phyloP scores from a whole-genome alignment of 768 basidiomycete species.

The Pholiota conissans region DNA sequence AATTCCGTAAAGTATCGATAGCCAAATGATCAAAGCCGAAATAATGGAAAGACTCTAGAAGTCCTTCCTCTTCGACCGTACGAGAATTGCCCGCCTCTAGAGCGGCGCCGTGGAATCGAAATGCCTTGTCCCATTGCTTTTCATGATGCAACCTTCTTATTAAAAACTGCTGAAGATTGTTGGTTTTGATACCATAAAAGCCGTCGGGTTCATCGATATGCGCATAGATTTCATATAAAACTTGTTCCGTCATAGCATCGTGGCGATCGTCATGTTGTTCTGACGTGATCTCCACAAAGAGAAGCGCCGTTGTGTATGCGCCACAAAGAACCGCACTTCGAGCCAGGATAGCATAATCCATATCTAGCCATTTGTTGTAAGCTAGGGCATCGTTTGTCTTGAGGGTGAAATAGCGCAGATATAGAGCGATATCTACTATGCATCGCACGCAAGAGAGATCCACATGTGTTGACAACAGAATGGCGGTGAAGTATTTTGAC shows the following conservation, averaged over 20 bases:
- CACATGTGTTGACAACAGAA: conserved; percentile 44
- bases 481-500: conserved; percentile 57
- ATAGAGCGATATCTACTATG: conserved; percentile 75
- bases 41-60: conserved; percentile 79
- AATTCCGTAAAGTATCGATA: conserved; percentile 56
- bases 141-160: conserved; percentile 91
- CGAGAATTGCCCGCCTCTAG: conserved; percentile 59
- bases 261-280: conserved; percentile 41
- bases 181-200: conserved; percentile 89
- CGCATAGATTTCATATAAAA: conserved; percentile 90
- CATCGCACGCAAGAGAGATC: conserved; percentile 48
- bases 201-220: conserved; percentile 98
- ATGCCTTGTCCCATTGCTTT: conserved; percentile 88
- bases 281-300: conserved; percentile 82
- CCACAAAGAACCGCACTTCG: conserved; percentile 74
- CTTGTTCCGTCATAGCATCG: conserved; percentile 51
- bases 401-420: conserved; percentile 75
- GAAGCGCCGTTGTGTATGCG: conserved; percentile 84
- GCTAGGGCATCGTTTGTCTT: conserved; percentile 36
- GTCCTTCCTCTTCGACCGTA: conserved; percentile 52
- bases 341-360: conserved; percentile 75
- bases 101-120: conserved; percentile 85
- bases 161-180: conserved; percentile 77
- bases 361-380: conserved; percentile 78
- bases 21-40: conserved; percentile 94